phyloP scores from a whole-genome alignment of 2,329 filamentous ascomycete species.

The Penicillium sp. region DNA sequence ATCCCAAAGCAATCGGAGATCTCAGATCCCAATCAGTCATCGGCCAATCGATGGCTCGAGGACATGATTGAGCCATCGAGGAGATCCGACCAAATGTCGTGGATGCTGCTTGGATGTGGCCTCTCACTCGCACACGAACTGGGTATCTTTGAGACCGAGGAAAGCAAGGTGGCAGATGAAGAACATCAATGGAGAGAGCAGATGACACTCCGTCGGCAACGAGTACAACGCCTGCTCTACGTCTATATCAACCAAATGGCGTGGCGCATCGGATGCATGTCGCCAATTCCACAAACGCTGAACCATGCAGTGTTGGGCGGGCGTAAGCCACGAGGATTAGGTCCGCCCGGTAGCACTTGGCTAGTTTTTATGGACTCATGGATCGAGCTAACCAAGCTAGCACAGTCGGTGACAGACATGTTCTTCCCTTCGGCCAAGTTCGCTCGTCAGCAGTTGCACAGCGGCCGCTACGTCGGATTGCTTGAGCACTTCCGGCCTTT shows the following conservation, averaged over 20 bases:
- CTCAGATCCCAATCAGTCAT: constrained; percentile 22
- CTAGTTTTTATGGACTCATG: constrained; percentile 49
- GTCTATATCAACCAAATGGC: constrained; percentile 50
- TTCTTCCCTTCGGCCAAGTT: constrained; percentile 44
- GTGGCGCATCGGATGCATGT: constrained; percentile 48
- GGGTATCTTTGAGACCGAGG: constrained; percentile 46
- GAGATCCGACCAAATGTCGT: constrained; percentile 54
- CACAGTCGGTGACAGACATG: constrained; percentile 50
- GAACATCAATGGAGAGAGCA: constrained; percentile 28
- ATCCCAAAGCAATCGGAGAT: constrained; percentile 32
- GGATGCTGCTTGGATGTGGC: constrained; percentile 54
- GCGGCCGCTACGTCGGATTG: constrained; percentile 48
- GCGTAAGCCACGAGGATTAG: constrained; percentile 31
- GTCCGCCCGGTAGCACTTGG: constrained; percentile 45
- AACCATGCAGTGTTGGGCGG: constrained; percentile 32
- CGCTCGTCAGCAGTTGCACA: constrained; percentile 36
- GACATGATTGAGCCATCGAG: constrained; percentile 52
- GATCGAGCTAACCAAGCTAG: constrained; percentile 46
- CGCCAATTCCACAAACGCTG: constrained; percentile 46
- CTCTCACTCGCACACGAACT: constrained; percentile 50
- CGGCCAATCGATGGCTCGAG: constrained; percentile 45
- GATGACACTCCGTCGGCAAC: constrained; percentile 30
- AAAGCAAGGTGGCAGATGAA: constrained; percentile 20
- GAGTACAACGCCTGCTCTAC: constrained; percentile 38
- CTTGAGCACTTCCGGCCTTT: constrained; percentile 40